Evolutionary conservation across 2,329 filamentous ascomycete species (phyloP).

Genomic region (Pyricularia pennisetigena): DNA sequence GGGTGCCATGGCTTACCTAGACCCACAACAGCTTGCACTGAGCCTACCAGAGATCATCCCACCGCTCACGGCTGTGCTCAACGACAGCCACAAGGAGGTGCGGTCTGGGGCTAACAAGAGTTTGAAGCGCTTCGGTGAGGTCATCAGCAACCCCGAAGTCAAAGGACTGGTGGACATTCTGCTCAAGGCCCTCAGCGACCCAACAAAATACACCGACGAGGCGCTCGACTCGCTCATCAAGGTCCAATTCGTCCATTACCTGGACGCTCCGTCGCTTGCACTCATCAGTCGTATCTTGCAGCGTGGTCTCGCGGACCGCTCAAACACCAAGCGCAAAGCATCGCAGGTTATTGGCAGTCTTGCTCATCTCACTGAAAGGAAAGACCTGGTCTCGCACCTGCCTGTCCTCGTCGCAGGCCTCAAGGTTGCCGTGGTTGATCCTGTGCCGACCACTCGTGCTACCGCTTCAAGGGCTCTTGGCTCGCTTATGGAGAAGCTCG

Average conservation of each 20-base stretch:
- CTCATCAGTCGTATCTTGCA: conserved; percentile 93
- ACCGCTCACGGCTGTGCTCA: conserved; percentile 84
- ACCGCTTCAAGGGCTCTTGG: conserved; percentile 93
- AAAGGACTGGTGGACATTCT: conserved; percentile 86
- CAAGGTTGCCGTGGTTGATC: conserved; percentile 82
- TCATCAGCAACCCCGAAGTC: conserved; percentile 96
- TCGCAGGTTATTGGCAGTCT: conserved; percentile 96
- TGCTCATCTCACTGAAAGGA: conserved; percentile 92
- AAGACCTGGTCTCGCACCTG: conserved; percentile 82
- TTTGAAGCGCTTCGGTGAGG: conserved; percentile 94
- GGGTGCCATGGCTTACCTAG: conserved; percentile 96
- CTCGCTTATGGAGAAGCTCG: conserved; percentile 94
- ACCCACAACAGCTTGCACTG: conserved; percentile 84
- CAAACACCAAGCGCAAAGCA: conserved; percentile 90
- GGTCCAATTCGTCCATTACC: conserved; percentile 95
- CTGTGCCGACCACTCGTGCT: conserved; percentile 89
- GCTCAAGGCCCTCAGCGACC: conserved; percentile 92
- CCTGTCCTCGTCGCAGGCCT: conserved; percentile 88
- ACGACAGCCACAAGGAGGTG: conserved; percentile 98
- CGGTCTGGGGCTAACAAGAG: conserved; percentile 85
- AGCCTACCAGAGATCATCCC: conserved; percentile 96
- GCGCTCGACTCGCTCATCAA: conserved; percentile 92
- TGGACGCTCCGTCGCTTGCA: conserved; percentile 93
- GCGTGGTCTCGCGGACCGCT: conserved; percentile 81
- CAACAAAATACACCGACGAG: conserved; percentile 93